Percentiles rank a stretch among this genome's conserved stretches.
phyloP scores from a whole-genome alignment of 768 basidiomycete species.

The Stropharia rugosoannulata region DNA sequence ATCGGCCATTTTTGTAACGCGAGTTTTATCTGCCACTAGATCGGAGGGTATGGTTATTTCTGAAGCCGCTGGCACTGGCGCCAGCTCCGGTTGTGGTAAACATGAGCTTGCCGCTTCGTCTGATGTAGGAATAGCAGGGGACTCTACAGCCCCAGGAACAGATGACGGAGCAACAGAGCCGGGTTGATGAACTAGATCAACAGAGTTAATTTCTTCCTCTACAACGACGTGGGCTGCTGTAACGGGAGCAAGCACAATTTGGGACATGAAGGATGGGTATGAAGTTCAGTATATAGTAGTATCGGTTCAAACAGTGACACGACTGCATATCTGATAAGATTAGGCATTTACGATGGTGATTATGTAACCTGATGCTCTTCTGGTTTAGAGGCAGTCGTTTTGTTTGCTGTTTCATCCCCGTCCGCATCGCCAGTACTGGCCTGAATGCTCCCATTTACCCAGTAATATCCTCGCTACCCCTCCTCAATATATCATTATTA shows the following conservation, averaged over 20 bases:
- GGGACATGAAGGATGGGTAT: slow-evolving; percentile 2
- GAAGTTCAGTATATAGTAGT: not conserved
- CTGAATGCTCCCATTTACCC: slow-evolving; percentile 23
- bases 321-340: slow-evolving; percentile 24
- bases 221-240: not conserved
- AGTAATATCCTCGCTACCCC: slow-evolving; percentile 2
- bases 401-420: slow-evolving; percentile 2
- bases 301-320: not conserved
- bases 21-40: not conserved
- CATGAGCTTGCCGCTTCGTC: no score
- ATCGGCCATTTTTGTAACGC: not conserved
- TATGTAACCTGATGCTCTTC: slow-evolving; percentile 9
- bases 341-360: not conserved
- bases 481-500: slow-evolving; percentile 21
- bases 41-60: no score
- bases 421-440: not conserved
- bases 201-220: not conserved
- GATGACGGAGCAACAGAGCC: not conserved
- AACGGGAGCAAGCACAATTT: slow-evolving; percentile 4
- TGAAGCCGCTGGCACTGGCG: no score
- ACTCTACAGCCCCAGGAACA: slow-evolving; percentile 8
- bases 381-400: slow-evolving; percentile 11
- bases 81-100: no score
- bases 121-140: slow-evolving; percentile 1
- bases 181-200: no score